Percentiles rank a stretch among this genome's conserved stretches.
phyloP scores from a whole-genome alignment of 768 basidiomycete genomes.

The Tylopilus cervinicoccineus region DNA sequence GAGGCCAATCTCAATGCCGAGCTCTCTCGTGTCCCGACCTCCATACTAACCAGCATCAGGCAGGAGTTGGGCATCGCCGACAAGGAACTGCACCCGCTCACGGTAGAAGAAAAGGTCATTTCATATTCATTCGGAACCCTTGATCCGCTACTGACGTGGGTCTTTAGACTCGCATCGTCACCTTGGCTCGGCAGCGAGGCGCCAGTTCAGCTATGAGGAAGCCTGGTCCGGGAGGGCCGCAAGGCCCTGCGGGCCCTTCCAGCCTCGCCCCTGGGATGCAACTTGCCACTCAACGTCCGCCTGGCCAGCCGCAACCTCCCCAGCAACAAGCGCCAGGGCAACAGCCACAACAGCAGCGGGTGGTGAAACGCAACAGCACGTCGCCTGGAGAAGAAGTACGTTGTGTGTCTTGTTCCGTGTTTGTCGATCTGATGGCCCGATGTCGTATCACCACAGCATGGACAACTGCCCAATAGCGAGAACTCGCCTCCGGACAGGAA shows the following conservation, averaged over 20 bases:
- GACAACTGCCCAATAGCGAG: conserved; percentile 44
- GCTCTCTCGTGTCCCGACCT: conserved; percentile 37
- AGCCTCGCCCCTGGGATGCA: conserved; percentile 33
- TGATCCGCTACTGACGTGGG: conserved; percentile 10
- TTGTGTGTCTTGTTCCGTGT: conserved; percentile 2
- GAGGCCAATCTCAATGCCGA: conserved; percentile 37
- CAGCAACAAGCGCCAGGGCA: conserved; percentile 28
- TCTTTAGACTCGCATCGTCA: conserved; percentile 36
- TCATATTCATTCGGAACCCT: background rate
- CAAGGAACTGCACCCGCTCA: conserved; percentile 43
- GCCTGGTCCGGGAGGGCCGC: conserved; percentile 28
- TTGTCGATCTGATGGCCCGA: conserved; percentile 1
- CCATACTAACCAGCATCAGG: conserved; percentile 34
- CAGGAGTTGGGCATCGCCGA: conserved; percentile 41
- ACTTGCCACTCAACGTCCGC: conserved; percentile 40
- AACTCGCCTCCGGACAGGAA: conserved; percentile 57
- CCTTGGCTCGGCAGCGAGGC: conserved; percentile 22
- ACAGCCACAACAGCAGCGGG: conserved; percentile 19
- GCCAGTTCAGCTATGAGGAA: conserved; percentile 18
- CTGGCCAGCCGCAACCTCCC: conserved; percentile 25
- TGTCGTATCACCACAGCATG: conserved; percentile 34
- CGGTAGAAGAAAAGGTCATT: conserved; percentile 58
- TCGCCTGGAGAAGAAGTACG: conserved; percentile 60
- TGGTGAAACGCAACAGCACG: conserved; percentile 54
- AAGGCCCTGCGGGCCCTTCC: conserved; percentile 25